These are phyloP conservation scores for Trichosporon sp. DNA, from an alignment of 1,284 basidiomycete genomes.

Conservation along the genomic window DNA sequence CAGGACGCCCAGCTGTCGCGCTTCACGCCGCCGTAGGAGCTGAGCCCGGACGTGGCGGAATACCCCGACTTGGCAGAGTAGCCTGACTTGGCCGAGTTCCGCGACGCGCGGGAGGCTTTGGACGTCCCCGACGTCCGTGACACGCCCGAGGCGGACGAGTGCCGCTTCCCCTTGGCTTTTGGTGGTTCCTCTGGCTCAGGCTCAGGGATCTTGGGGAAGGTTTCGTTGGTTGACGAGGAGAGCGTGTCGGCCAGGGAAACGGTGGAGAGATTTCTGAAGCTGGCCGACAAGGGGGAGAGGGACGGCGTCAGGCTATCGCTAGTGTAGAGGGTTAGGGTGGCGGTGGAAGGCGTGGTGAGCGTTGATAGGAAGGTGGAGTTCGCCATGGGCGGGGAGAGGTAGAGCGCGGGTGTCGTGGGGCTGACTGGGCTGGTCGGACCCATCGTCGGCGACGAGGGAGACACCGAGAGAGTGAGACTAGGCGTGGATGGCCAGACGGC, in stretches of 20 bases:
- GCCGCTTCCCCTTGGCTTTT: neutral
- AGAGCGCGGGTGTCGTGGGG: neutral
- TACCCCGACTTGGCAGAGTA: neutral
- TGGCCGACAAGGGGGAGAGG: neutral
- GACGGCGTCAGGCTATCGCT: neutral
- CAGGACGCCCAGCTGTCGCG: conserved; percentile 14
- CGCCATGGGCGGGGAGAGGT: neutral
- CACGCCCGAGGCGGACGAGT: neutral
- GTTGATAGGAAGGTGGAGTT: neutral
- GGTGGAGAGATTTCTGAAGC: neutral
- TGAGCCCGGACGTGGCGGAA: neutral
- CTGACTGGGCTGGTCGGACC: neutral
- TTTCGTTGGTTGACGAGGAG: neutral
- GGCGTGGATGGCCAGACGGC: neutral
- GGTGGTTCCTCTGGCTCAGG: neutral
- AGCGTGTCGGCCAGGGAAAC: conserved; percentile 2
- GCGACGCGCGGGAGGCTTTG: neutral
- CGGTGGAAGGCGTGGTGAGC: neutral
- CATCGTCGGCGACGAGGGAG: neutral
- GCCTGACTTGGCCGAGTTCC: neutral
- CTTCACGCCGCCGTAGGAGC: neutral
- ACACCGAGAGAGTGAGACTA: neutral
- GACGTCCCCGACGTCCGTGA: neutral
- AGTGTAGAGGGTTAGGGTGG: neutral
- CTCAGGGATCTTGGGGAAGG: neutral